Evolutionary conservation across 1,284 basidiomycete species (phyloP), one percentile per base, ranked within the genome.

Genomic region (Heterobasidion irregulare): DNA sequence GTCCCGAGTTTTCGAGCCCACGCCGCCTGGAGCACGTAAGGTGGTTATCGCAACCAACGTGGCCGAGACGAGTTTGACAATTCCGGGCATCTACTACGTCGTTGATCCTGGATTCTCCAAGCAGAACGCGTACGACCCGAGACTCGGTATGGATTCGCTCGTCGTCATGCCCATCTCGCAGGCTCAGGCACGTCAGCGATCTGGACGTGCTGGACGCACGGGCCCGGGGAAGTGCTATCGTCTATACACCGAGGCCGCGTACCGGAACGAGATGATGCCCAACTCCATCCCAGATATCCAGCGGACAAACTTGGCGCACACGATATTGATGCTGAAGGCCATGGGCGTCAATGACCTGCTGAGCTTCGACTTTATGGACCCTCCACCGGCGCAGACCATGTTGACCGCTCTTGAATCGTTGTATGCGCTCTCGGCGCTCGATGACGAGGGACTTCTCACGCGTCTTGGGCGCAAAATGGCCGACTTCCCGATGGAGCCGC

Each of bases 101-200:
- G 86, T 98, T 62, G 97, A 99, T 68, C 96, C 97, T 2, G 97
- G 97, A 8, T 99, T 99, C 72, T 91, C 94, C 38, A 99, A 99
- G 72, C 97, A 99, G 70, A 99, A 98, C 66, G 96, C 94, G 1
- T 99, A 98, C 70, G 96, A 99, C 69, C 94, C 97, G 18, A 82
- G 92, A 52, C 75, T 99, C 58, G 97, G 96, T 62, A 99, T 99
- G 96, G 97, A 99, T 73, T 97, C 94, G 16, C 81, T 99, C 56
- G 91, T 98, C 48, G 97, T 99, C 46, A 98, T 96, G 89, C 97
- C 97, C 47, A 99, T 99, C 64, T 98, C 96, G 12, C 96, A 99
- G 75, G 95, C 97, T 5, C 95, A 98, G 70, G 96, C 97, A 1
- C 83, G 93, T 45, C 97, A 99, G 67, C 84, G 97, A 45, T 79